These are phyloP conservation scores for Penicillium flavigenum DNA, from an alignment of 495 filamentous ascomycete species.

Conservation along the genomic window DNA sequence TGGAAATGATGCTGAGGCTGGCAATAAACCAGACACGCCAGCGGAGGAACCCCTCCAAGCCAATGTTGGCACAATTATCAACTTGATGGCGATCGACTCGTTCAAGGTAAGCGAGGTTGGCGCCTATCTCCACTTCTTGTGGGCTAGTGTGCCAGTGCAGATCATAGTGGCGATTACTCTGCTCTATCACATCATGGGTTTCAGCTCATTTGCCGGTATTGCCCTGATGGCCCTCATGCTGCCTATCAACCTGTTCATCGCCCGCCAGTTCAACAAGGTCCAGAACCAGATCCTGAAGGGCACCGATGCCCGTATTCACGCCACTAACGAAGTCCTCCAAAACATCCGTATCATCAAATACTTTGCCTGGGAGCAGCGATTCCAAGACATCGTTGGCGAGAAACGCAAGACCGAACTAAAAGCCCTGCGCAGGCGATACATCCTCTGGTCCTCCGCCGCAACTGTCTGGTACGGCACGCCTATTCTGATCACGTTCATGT, in stretches of 20 bases:
- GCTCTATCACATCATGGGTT: slow-evolving; percentile 85
- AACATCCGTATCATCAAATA: slow-evolving; percentile 99
- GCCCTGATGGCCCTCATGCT: slow-evolving; percentile 85
- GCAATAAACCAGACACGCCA: slow-evolving; percentile 40
- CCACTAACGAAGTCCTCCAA: slow-evolving; percentile 94
- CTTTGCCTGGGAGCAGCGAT: slow-evolving; percentile 97
- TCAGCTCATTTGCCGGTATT: slow-evolving; percentile 92
- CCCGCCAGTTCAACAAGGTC: slow-evolving; percentile 74
- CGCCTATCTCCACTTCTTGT: slow-evolving; percentile 88
- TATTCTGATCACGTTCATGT: slow-evolving; percentile 91
- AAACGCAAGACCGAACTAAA: slow-evolving; percentile 78
- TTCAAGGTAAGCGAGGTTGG: slow-evolving; percentile 96
- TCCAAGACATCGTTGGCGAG: slow-evolving; percentile 81
- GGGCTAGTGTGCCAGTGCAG: slow-evolving; percentile 81
- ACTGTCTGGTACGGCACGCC: slow-evolving; percentile 97
- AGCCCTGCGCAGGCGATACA: slow-evolving; percentile 75
- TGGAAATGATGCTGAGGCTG: slow-evolving; percentile 34
- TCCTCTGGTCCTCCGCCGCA: slow-evolving; percentile 87
- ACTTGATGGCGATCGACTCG: slow-evolving; percentile 98
- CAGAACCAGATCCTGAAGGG: slow-evolving; percentile 91
- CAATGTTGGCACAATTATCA: slow-evolving; percentile 95
- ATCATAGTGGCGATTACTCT: slow-evolving; percentile 71
- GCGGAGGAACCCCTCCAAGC: slow-evolving; percentile 62
- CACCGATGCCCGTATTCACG: slow-evolving; percentile 94
- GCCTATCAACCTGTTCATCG: slow-evolving; percentile 85